Conservation (phyloP, 164 flowering plant species). For the Akebia trifoliata region DNA sequence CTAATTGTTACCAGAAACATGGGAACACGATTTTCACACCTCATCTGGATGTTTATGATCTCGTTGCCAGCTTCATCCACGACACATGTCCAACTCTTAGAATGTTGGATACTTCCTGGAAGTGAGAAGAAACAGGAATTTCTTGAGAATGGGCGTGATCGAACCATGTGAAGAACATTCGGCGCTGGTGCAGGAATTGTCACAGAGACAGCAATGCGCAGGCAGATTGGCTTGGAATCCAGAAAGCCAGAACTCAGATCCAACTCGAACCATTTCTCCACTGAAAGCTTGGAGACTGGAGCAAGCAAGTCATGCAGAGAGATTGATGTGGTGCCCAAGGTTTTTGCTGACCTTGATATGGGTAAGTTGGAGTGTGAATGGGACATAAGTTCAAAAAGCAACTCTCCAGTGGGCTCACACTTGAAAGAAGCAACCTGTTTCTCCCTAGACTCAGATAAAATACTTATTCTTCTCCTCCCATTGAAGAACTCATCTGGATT, state of each 20-base stretch:
- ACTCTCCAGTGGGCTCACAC: constrained; percentile 73
- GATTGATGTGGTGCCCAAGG: constrained; percentile 55
- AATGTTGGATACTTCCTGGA: constrained; percentile 34
- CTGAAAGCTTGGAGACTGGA: constrained; percentile 43
- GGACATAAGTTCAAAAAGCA: constrained; percentile 57
- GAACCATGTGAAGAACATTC: constrained; percentile 46
- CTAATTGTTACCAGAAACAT: not conserved
- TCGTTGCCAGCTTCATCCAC: constrained; percentile 50
- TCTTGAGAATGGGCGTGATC: constrained; percentile 32
- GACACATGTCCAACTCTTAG: constrained; percentile 46
- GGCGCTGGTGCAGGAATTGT: constrained; percentile 54
- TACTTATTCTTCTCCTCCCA: constrained; percentile 44
- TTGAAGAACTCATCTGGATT: constrained; percentile 63
- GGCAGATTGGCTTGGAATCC: constrained; percentile 43
- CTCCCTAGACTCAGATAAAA: constrained; percentile 52
- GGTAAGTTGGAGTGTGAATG: constrained; percentile 37
- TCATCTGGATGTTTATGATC: constrained; percentile 70
- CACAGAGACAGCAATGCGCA: constrained; percentile 66
- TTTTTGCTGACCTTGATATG: constrained; percentile 29
- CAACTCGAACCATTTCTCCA: constrained; percentile 74
- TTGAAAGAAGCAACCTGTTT: constrained; percentile 71
- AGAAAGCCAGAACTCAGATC: constrained; percentile 31
- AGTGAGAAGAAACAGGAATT: constrained; percentile 51
- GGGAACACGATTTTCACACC: constrained; percentile 35
- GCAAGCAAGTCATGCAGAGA: constrained; percentile 43